phyloP scores from a whole-genome alignment of 768 basidiomycete genomes.

The Dioszegia aurantiaca region DNA sequence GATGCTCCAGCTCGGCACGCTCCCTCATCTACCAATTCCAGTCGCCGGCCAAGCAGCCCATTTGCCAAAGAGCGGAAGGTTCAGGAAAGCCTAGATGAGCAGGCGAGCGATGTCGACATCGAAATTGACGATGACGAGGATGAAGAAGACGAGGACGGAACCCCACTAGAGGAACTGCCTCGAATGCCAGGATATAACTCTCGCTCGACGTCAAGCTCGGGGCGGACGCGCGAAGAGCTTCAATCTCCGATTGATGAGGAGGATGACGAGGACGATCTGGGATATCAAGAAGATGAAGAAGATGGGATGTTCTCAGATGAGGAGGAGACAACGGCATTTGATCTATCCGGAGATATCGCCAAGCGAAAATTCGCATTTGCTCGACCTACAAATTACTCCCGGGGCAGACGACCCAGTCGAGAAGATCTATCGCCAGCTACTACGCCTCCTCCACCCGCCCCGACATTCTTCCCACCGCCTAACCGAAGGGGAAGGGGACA shows the following conservation, averaged over 20 bases:
- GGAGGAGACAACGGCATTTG: constrained; percentile 20
- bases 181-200: constrained; percentile 5
- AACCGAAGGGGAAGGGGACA: constrained; percentile 32
- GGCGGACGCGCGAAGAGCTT: background rate
- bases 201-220: constrained; percentile 4
- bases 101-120: constrained; percentile 11
- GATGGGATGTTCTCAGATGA: constrained; percentile 28
- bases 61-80: constrained; percentile 12
- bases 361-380: constrained; percentile 33
- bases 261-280: constrained; percentile 28
- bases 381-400: constrained; percentile 32
- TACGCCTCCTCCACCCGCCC: constrained; percentile 26
- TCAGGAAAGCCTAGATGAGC: constrained; percentile 13
- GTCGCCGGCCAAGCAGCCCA: background rate
- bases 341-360: constrained; percentile 1
- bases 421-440: constrained; percentile 11
- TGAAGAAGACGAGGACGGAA: constrained; percentile 17
- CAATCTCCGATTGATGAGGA: constrained; percentile 12
- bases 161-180: background rate
- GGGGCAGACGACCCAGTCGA: constrained; percentile 16
- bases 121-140: constrained; percentile 20
- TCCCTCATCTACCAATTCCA: background rate
- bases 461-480: constrained; percentile 33
- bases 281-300: constrained; percentile 40
- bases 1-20: background rate